A percentile compares a stretch with the other conserved stretches of the same genome.
Evolutionary conservation across 768 basidiomycete genomes (phyloP).

Genomic region (Naganishia randhawae): DNA sequence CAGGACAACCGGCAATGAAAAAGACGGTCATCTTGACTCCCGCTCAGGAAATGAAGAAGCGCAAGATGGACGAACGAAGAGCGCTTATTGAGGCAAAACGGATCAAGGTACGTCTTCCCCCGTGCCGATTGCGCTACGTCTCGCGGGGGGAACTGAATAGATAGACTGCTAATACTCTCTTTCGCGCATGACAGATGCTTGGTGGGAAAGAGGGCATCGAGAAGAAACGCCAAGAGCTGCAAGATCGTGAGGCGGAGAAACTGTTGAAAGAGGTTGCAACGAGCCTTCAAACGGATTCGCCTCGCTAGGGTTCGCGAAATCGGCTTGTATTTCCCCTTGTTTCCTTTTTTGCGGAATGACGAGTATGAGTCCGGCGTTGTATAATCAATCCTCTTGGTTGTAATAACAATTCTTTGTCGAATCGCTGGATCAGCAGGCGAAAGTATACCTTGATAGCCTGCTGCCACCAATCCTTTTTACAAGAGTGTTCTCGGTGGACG

Average conservation of each 20-base stretch:
- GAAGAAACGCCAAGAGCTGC: constrained; percentile 31
- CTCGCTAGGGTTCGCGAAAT: not conserved
- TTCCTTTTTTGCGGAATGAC: no score
- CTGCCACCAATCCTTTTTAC: no score
- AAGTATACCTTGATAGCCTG: not conserved
- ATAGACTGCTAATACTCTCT: not conserved
- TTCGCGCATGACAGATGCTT: constrained; percentile 22
- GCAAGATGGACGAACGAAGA: constrained; percentile 44
- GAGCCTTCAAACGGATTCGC: not conserved
- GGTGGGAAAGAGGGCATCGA: constrained; percentile 42
- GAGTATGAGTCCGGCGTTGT: not conserved
- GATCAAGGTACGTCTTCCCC: constrained; percentile 34
- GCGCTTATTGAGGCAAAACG: constrained; percentile 45
- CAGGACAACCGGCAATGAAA: constrained; percentile 48
- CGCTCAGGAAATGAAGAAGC: constrained; percentile 38
- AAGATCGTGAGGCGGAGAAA: constrained; percentile 36
- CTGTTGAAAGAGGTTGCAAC: constrained; percentile 6
- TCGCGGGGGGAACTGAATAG: not conserved
- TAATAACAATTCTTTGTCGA: not conserved
- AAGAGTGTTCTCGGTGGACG: no score
- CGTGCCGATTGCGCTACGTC: not conserved
- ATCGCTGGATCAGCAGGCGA: not conserved
- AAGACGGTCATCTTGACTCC: constrained; percentile 30
- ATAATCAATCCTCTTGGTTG: not conserved
- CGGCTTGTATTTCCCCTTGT: no score